These are phyloP conservation scores for Arachnomyces sp. DNA, from an alignment of 2,329 filamentous ascomycete species.

Conservation along the genomic window DNA sequence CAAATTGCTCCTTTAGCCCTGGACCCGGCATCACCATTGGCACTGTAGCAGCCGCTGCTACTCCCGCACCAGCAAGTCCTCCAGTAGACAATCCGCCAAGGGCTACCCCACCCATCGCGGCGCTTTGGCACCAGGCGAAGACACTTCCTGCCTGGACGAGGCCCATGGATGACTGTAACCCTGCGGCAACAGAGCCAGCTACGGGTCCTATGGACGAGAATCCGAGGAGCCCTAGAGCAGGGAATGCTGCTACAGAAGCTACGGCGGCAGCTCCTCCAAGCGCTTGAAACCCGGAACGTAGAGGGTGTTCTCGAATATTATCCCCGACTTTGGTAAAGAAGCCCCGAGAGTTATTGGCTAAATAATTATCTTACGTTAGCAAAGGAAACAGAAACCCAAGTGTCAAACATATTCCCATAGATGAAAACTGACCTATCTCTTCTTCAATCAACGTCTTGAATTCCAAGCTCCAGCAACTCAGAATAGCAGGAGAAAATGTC, in stretches of 20 bases:
- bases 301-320: neutral
- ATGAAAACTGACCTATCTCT: neutral
- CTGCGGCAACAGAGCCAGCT: conserved; percentile 17
- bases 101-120: conserved; percentile 19
- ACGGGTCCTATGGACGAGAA: conserved; percentile 17
- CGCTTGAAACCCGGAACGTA: neutral
- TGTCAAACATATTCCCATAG: too few species aligned
- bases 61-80: conserved; percentile 9
- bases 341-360: too few species aligned
- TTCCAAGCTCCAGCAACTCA: too few species aligned
- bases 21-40: too few species aligned
- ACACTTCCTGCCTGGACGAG: conserved; percentile 20
- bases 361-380: too few species aligned
- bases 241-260: conserved; percentile 9
- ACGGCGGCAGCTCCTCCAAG: neutral
- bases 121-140: conserved; percentile 24
- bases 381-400: too few species aligned
- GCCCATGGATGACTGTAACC: conserved; percentile 19
- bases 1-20: too few species aligned
- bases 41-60: too few species aligned
- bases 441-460: too few species aligned
- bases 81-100: conserved; percentile 13
- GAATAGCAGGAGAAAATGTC: too few species aligned
- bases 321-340: too few species aligned
- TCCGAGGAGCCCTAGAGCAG: conserved; percentile 16